These are phyloP conservation scores for Maudiozyma bulderi DNA, from an alignment of 805 yeast species.

Conservation along the genomic window DNA sequence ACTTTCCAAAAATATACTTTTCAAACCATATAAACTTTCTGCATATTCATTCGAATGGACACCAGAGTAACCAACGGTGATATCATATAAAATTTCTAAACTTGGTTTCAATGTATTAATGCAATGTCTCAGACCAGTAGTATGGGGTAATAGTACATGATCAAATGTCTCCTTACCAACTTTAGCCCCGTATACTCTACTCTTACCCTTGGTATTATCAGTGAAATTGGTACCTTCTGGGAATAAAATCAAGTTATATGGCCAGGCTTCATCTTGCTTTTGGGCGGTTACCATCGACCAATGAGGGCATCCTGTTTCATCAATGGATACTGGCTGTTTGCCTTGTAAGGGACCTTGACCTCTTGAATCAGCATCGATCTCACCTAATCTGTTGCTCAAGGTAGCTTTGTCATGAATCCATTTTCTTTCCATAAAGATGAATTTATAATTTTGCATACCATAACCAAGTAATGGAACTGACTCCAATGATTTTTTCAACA, in stretches of 20 bases:
- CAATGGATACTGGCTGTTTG: slow-evolving; percentile 15
- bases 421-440: slow-evolving; percentile 72
- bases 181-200: slow-evolving; percentile 49
- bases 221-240: slow-evolving; percentile 94
- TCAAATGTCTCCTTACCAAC: slow-evolving; percentile 39
- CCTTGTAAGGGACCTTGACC: slow-evolving; percentile 47
- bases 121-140: slow-evolving; percentile 65
- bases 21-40: slow-evolving; percentile 64
- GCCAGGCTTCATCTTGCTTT: slow-evolving; percentile 31
- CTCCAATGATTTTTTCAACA: slow-evolving; percentile 66
- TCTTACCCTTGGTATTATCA: slow-evolving; percentile 47
- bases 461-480: slow-evolving; percentile 69
- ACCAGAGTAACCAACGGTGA: slow-evolving; percentile 77
- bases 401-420: slow-evolving; percentile 70
- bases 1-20: slow-evolving; percentile 56
- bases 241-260: slow-evolving; percentile 64
- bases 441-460: slow-evolving; percentile 74
- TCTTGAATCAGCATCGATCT: slow-evolving; percentile 52
- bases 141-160: slow-evolving; percentile 73
- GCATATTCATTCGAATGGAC: slow-evolving; percentile 56
- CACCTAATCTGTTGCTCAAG: slow-evolving; percentile 45
- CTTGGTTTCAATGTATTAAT: slow-evolving; percentile 46
- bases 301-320: slow-evolving; percentile 19
- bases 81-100: slow-evolving; percentile 59
- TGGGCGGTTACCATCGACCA: slow-evolving; percentile 25